Percentiles rank a stretch among this genome's conserved stretches.
These are phyloP conservation scores for Cyberlindnera japonica DNA, from an alignment of 805 yeast genomes.

Conservation along the genomic window DNA sequence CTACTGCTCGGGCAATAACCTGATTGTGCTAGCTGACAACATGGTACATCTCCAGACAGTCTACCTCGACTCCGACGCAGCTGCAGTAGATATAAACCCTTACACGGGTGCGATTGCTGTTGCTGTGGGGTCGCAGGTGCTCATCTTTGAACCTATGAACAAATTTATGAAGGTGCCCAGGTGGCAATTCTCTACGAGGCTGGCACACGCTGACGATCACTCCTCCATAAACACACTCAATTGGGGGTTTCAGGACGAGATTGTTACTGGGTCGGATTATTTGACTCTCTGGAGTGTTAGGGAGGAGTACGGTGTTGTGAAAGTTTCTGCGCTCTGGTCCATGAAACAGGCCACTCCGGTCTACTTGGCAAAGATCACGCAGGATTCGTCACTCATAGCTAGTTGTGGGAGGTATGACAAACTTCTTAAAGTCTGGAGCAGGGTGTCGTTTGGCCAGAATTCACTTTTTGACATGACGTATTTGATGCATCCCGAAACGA, in stretches of 20 bases:
- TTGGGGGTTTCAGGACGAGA: conserved; percentile 56
- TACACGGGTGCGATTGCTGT: conserved; percentile 61
- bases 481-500: conserved; percentile 58
- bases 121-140: conserved; percentile 40
- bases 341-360: conserved; percentile 60
- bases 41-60: conserved; percentile 67
- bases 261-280: conserved; percentile 56
- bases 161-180: conserved; percentile 37
- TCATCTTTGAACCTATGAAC: conserved; percentile 54
- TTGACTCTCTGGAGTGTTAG: conserved; percentile 50
- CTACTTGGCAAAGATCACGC: conserved; percentile 52
- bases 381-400: conserved; percentile 66
- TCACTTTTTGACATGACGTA: conserved; percentile 67
- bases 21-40: conserved; percentile 58
- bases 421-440: conserved; percentile 73
- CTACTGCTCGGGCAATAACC: conserved; percentile 86
- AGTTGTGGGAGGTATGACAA: conserved; percentile 59
- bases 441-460: conserved; percentile 60
- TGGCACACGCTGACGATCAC: conserved; percentile 28
- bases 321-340: conserved; percentile 34
- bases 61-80: conserved; percentile 63
- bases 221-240: conserved; percentile 40
- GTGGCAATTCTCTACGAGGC: conserved; percentile 41
- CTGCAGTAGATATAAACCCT: conserved; percentile 59
- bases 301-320: conserved; percentile 41